Conservation (phyloP, 108 stramenopile species). For the Fragilaria radians region DNA sequence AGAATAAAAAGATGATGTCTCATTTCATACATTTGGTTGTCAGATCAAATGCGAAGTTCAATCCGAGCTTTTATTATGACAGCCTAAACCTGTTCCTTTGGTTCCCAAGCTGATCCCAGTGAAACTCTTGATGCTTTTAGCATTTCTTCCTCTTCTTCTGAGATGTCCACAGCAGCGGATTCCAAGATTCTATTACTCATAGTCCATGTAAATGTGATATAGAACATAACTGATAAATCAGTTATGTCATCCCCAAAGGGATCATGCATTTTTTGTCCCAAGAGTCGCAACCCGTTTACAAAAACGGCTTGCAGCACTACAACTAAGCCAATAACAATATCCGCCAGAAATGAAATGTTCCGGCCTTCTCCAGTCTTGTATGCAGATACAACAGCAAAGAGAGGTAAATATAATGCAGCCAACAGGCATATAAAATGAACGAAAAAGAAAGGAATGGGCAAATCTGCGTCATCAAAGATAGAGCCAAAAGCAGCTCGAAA, state of each 20-base stretch:
- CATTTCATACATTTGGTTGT: no score
- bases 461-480: constrained; percentile 25
- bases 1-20: no score
- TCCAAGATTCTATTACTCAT: constrained; percentile 7
- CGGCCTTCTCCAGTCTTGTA: constrained; percentile 6
- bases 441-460: constrained; percentile 33
- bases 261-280: constrained; percentile 31
- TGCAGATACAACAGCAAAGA: constrained; percentile 32
- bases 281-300: constrained; percentile 27
- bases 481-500: not conserved
- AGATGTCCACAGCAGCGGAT: not conserved
- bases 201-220: constrained; percentile 6
- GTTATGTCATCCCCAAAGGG: constrained; percentile 37
- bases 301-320: constrained; percentile 30
- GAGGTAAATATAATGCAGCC: constrained; percentile 27
- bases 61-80: no score
- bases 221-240: constrained; percentile 36
- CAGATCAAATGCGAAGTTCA: no score
- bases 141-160: not conserved
- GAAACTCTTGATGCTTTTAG: not conserved
- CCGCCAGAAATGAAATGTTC: constrained; percentile 20
- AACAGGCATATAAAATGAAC: constrained; percentile 33
- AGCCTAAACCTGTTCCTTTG: no score
- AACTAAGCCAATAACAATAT: constrained; percentile 27
- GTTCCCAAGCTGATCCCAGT: constrained; percentile 1